Evolutionary conservation across 2,329 filamentous ascomycete genomes (phyloP), one percentile per base, ranked within the genome.

Genomic region (Trichoderma sp.): DNA sequence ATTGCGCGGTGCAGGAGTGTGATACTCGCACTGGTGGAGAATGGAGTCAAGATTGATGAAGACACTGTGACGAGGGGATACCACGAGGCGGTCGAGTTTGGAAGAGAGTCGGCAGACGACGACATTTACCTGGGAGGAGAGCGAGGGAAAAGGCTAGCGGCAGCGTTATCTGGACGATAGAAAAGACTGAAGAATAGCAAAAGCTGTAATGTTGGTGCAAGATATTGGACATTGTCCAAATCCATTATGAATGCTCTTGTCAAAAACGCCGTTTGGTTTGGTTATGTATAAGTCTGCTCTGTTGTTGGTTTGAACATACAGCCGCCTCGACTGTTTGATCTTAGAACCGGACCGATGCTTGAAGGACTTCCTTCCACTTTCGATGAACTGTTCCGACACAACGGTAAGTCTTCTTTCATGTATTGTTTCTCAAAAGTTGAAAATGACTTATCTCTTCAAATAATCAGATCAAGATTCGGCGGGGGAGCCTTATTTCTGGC

Each of bases 51-150:
- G 72, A 94, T 99, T 32, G 96, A 98, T 76, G 95, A 98, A 83
- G 93, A 96, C 57, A 95, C 90, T 80, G 92, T 98, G 26, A 91
- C 90, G 76, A 90, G 86, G 77, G 94, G 92, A 0, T 99, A 98
- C 79, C 89, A 92, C 68, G 92, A 92, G 74, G 93, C 93, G 34
- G 85, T 97, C 2, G 93, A 97, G 77, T 84, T 95, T 78, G 90
- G 89, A 18, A 85, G 90, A 65, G 85, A 89, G 73, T 87, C 89
- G 18, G 84, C 86, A 1, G 84, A 87, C 24, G 90, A 89, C 30
- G 88, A 87, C 74, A 80, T 89, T 56, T 91, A 90, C 77, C 78
- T 91, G 2, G 89, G 88, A 14, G 88, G 88, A 0, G 88, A 89
- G 73, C 84, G 81, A 76, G 87, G 89, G 21, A 82, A 84, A 72